Conservation (phyloP, 2,329 filamentous ascomycete genomes). For the Boeremia exigua region DNA sequence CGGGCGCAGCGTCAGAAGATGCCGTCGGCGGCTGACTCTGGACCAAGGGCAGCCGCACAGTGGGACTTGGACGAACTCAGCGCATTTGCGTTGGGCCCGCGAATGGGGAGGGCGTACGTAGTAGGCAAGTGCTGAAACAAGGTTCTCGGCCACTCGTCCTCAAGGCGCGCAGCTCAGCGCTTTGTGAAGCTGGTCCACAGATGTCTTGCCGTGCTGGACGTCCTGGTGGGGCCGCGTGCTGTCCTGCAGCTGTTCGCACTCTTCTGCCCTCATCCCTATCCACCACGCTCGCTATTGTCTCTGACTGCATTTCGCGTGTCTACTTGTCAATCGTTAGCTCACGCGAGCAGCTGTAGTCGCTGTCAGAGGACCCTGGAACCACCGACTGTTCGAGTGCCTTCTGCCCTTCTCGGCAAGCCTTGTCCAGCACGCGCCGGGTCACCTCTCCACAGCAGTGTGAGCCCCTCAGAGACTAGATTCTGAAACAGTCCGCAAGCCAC, state of each 20-base stretch:
- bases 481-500: slow-evolving; percentile 33
- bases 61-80: slow-evolving; percentile 2
- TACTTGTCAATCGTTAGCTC: slow-evolving; percentile 13
- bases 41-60: background rate
- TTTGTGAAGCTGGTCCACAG: slow-evolving; percentile 24
- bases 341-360: slow-evolving; percentile 12
- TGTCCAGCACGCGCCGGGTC: slow-evolving; percentile 36
- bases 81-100: slow-evolving; percentile 3
- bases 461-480: slow-evolving; percentile 32
- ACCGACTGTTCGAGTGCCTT: slow-evolving; percentile 19
- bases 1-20: slow-evolving; percentile 8
- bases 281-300: slow-evolving; percentile 13
- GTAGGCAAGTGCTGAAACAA: slow-evolving; percentile 9
- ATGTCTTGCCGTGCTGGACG: slow-evolving; percentile 21
- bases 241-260: slow-evolving; percentile 10
- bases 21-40: slow-evolving; percentile 5
- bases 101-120: slow-evolving; percentile 5
- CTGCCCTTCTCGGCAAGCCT: slow-evolving; percentile 39
- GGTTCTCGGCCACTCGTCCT: slow-evolving; percentile 23
- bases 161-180: slow-evolving; percentile 38
- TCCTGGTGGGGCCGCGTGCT: slow-evolving; percentile 20
- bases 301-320: background rate
- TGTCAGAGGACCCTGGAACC: slow-evolving; percentile 20
- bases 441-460: slow-evolving; percentile 28
- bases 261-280: background rate